Evolutionary conservation across 306 rosid genomes (phyloP).

Genomic region (Phaseolus lunatus): DNA sequence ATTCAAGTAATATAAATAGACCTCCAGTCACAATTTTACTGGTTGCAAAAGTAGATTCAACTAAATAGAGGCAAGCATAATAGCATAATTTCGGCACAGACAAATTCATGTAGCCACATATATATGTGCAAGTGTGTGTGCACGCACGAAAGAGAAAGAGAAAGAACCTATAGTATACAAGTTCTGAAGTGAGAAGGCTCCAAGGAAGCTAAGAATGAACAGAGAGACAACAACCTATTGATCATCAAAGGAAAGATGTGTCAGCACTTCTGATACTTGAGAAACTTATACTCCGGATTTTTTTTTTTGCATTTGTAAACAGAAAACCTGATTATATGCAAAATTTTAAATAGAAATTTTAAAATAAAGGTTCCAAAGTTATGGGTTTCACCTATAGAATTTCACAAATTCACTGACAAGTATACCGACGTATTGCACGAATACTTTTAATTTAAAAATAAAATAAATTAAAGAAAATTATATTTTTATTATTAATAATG

Average conservation of each 20-base stretch:
- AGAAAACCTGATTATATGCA: background rate
- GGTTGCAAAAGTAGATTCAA: slow-evolving; percentile 10
- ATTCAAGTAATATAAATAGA: slow-evolving; percentile 28
- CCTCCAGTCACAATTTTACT: background rate
- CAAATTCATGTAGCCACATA: slow-evolving; percentile 11
- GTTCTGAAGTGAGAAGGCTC: slow-evolving; percentile 70
- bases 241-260: slow-evolving; percentile 48
- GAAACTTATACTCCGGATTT: background rate
- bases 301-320: background rate
- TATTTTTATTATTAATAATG: background rate
- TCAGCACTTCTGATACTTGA: slow-evolving; percentile 24
- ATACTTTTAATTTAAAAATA: background rate
- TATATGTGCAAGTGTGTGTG: background rate
- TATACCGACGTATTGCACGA: background rate
- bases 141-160: slow-evolving; percentile 28
- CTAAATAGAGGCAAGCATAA: background rate
- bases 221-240: slow-evolving; percentile 72
- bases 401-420: background rate
- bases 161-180: slow-evolving; percentile 70
- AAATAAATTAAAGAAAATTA: background rate
- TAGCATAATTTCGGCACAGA: background rate
- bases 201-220: slow-evolving; percentile 75
- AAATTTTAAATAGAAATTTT: slow-evolving; percentile 1
- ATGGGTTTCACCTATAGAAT: background rate
- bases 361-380: background rate